Base-by-base conservation (phyloP, 345 rosid species). In the Aquilaria yunnanensis region DNA sequence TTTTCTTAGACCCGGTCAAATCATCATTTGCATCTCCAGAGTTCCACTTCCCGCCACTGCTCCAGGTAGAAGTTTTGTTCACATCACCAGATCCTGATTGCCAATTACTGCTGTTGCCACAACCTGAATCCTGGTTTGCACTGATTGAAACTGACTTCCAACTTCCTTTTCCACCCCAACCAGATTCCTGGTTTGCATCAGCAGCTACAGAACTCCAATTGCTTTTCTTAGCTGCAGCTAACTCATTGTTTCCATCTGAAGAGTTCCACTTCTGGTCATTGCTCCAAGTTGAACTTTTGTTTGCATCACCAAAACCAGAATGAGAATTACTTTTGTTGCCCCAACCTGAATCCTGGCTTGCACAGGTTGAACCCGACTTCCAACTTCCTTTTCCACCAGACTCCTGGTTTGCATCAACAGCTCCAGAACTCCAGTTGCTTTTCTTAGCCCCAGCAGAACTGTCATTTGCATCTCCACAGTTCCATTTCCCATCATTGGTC, bases 301-400 rank as follows among this genome's bases (percentile, higher is more conserved):
- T 34, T 48, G 59, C 32, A 54, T 30, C 67, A 5, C 32, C 60
- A 55, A 51, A 30, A 55, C 60, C 67, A 9, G 67, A 46, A 16
- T 9, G 30, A 62, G 56, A 57, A 12, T 11, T 14, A 31, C 58
- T 51, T 47, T 53, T 61, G 60, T 56, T 60, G 16, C 64, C 64
- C 71, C 61, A 61, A 11, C 57, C 47, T 63, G 73, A 71, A 34
- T 68, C 66, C 78, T 58, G 62, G 9, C 45, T 29, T 49, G 51
- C 62, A 66, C 41, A 14, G 10, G 32, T 31, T 14, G 69, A 72
- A 54, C 75, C 62, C 41, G 63, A 73, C 58, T 75, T 65, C 79
- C 77, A 72, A 59, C 33, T 67, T 61, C 79, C 77, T 41, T 60
- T 60, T 6, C 60, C 59, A 37, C 43, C 69, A 32, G 43, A 52